These are phyloP conservation scores for Penicillium pulvis DNA, from an alignment of 495 filamentous ascomycete species.

Conservation along the genomic window DNA sequence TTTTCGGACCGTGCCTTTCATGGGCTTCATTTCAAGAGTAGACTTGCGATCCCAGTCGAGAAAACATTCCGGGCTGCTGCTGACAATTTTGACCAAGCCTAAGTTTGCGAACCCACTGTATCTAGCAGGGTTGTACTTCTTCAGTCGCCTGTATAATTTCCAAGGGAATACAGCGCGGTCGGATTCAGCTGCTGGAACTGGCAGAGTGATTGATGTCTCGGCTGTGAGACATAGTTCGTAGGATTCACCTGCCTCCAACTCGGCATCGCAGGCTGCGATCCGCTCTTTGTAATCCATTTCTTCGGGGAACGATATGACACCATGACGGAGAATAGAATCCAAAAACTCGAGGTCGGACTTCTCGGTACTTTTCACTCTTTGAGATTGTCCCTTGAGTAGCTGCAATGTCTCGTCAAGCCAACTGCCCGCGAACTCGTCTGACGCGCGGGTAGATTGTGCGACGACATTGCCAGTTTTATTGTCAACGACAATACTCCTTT, in stretches of 20 bases:
- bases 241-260: slow-evolving; percentile 76
- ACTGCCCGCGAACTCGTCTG: slow-evolving; percentile 32
- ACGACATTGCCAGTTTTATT: slow-evolving; percentile 61
- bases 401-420: slow-evolving; percentile 45
- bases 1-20: slow-evolving; percentile 94
- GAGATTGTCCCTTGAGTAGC: slow-evolving; percentile 17
- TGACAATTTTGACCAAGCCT: slow-evolving; percentile 67
- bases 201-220: slow-evolving; percentile 63
- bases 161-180: slow-evolving; percentile 49
- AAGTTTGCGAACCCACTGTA: slow-evolving; percentile 84
- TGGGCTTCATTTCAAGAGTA: slow-evolving; percentile 63
- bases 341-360: slow-evolving; percentile 26
- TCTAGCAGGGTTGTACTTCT: slow-evolving; percentile 75
- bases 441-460: slow-evolving; percentile 60
- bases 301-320: slow-evolving; percentile 45
- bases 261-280: slow-evolving; percentile 68
- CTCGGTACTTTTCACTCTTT: neutral
- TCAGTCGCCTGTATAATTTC: slow-evolving; percentile 72
- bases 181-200: slow-evolving; percentile 21
- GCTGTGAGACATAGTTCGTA: slow-evolving; percentile 93
- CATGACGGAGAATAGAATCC: slow-evolving; percentile 36
- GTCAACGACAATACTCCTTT: slow-evolving; percentile 80
- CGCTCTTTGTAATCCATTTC: slow-evolving; percentile 61
- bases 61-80: slow-evolving; percentile 91
- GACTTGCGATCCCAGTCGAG: slow-evolving; percentile 64